phyloP scores from a whole-genome alignment of 169 alveolate species.

The Eimeria necatrix region DNA sequence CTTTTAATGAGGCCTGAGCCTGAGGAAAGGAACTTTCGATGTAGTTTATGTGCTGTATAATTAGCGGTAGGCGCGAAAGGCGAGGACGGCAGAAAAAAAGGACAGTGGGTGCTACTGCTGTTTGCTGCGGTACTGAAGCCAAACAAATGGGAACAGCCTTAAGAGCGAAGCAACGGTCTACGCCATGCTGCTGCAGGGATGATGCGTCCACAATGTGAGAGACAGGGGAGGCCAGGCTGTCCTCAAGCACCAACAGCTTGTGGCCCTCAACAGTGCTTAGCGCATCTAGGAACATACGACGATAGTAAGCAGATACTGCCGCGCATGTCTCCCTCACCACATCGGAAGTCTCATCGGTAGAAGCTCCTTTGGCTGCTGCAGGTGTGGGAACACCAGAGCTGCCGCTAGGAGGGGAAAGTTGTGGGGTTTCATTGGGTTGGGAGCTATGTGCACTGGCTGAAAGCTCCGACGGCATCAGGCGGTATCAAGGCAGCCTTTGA shows the following conservation, averaged over 20 bases:
- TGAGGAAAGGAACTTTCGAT: slow-evolving; percentile 65
- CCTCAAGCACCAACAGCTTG: slow-evolving; percentile 71
- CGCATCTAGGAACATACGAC: slow-evolving; percentile 68
- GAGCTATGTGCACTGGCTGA: too few relatives aligned
- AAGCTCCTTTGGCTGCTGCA: background rate
- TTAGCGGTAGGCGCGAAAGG: slow-evolving; percentile 67
- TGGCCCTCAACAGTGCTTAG: slow-evolving; percentile 63
- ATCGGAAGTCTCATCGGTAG: background rate
- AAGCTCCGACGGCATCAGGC: slow-evolving; percentile 11
- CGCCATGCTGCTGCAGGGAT: slow-evolving; percentile 80
- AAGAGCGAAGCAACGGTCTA: slow-evolving; percentile 77
- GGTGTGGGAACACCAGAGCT: background rate
- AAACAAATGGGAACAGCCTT: slow-evolving; percentile 53
- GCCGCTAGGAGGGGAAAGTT: too few relatives aligned
- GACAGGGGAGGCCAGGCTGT: slow-evolving; percentile 70
- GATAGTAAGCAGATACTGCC: slow-evolving; percentile 11
- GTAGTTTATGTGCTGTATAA: slow-evolving; percentile 44
- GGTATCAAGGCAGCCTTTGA: too few relatives aligned
- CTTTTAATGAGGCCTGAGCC: slow-evolving; percentile 60
- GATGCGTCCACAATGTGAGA: slow-evolving; percentile 59
- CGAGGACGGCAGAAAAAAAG: slow-evolving; percentile 74
- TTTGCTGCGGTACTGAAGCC: slow-evolving; percentile 24
- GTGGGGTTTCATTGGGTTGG: too few relatives aligned
- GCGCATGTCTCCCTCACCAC: slow-evolving; percentile 39
- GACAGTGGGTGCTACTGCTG: slow-evolving; percentile 67